Base-by-base conservation (phyloP, 441 rosid species). In the Geranium incanum region DNA sequence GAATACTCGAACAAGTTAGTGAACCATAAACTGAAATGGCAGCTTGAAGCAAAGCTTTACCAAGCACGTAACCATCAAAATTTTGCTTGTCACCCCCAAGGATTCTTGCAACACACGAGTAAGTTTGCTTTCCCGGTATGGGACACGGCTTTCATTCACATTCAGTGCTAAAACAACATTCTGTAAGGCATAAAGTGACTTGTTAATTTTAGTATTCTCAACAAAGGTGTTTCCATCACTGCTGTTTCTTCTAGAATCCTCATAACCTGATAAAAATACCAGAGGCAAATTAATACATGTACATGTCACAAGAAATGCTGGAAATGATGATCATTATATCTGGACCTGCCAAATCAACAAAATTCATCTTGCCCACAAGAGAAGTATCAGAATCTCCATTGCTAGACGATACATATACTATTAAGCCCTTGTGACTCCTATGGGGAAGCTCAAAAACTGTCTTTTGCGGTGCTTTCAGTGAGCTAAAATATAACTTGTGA, bases 101-200 rank as follows among this genome's bases (percentile, higher is more conserved):
- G 93, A 91, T 68, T 88, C 92, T 73, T 85, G 86, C 81, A 89
- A 74, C 88, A 91, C 77, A 63, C 81, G 88, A 48, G 93, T 86
- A 37, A 91, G 82, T 77, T 84, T 88, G 77, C 90, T 89, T 80
- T 88, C 95, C 19, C 97, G 85, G 77, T 86, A 91, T 13, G 95
- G 95, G 41, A 91, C 84, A 70, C 86, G 89, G 33, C 71, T 74
- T 70, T 86, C 92, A 69, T 86, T 86, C 43, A 86, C 83, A 67
- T 77, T 88, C 70, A 91, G 75, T 59, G 97, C 87, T 72, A 73
- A 82, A 71, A 88, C 66, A 68, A 91, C 95, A 67, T 88, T 88
- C 37, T 84, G 88, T 38, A 91, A 74, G 33, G 93, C 88, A 81
- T 89, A 77, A 11, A 91, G 78, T 2, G 93, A 84, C 81, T 81